These are phyloP conservation scores for Calendula officinalis DNA, from an alignment of 129 eudicot genomes.

Conservation along the genomic window DNA sequence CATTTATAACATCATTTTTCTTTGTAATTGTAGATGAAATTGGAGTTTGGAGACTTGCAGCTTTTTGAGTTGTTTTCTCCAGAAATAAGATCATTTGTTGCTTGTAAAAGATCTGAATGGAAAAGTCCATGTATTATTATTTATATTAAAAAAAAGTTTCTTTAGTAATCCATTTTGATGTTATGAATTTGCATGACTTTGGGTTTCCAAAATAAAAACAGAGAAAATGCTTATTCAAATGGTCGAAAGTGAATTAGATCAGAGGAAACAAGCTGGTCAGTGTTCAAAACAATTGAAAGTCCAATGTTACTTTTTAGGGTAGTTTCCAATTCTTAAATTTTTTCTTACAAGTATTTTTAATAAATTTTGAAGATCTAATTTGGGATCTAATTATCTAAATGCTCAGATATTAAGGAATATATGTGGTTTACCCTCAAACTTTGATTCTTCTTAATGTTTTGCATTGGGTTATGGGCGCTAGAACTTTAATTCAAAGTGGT, in stretches of 20 bases:
- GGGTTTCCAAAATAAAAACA: conserved; percentile 96
- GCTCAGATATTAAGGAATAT: conserved; percentile 78
- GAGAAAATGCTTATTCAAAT: conserved; percentile 97
- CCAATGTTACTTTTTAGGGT: conserved; percentile 96
- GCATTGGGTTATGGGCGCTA: conserved; percentile 98
- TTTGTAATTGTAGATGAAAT: conserved; percentile 48
- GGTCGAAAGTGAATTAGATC: conserved; percentile 82
- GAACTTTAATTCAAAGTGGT: conserved; percentile 77
- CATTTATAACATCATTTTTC: not conserved
- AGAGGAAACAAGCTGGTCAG: conserved; percentile 50
- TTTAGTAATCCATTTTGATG: not conserved
- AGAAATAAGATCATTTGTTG: conserved; percentile 84
- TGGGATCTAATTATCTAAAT: not conserved
- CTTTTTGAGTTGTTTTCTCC: conserved; percentile 77
- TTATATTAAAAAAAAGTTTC: not conserved
- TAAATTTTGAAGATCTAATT: not conserved
- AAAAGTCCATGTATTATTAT: conserved; percentile 73
- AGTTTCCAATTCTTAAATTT: conserved; percentile 10
- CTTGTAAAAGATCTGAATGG: conserved; percentile 99
- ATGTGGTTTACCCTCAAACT: conserved; percentile 90
- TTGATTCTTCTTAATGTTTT: conserved; percentile 86
- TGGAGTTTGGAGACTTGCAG: conserved; percentile 79
- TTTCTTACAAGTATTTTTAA: not conserved
- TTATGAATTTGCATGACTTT: not conserved
- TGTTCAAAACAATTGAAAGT: conserved; percentile 65